Evolutionary conservation across 257 asterid genomes (phyloP).

Genomic region (Petunia axillaris): DNA sequence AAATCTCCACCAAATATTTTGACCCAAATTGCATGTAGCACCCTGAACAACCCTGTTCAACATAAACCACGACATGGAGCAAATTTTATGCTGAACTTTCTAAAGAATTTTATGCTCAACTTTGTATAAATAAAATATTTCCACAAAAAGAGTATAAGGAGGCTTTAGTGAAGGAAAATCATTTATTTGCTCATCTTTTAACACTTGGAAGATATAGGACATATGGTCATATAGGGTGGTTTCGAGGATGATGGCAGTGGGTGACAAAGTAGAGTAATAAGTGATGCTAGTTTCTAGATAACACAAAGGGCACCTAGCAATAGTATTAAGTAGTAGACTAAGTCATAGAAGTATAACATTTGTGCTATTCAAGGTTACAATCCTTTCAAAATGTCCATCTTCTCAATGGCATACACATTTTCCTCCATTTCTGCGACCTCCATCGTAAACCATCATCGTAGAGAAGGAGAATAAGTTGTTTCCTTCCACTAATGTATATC

Average conservation of each 20-base stretch:
- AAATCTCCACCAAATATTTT: too few species aligned
- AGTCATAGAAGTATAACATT: background rate
- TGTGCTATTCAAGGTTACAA: background rate
- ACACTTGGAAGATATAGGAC: background rate
- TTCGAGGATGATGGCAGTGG: background rate
- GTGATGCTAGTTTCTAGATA: background rate
- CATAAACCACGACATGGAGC: background rate
- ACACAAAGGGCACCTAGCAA: background rate
- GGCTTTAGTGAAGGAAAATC: background rate
- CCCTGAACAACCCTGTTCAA: too few species aligned
- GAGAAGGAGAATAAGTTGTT: background rate
- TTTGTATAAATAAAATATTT: background rate
- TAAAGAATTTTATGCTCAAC: background rate
- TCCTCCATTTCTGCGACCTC: background rate
- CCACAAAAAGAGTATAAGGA: slow-evolving; percentile 13
- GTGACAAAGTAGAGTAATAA: background rate
- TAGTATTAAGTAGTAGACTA: background rate
- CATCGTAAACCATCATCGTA: background rate
- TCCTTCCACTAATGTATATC: background rate
- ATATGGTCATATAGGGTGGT: background rate
- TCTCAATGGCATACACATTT: background rate
- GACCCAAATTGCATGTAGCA: too few species aligned
- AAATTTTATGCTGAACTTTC: background rate
- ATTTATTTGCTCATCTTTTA: background rate
- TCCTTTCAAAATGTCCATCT: background rate